Evolutionary conservation across 306 rosid genomes (phyloP), one percentile per base, ranked within the genome.

Genomic region (Dicorynia guianensis): DNA sequence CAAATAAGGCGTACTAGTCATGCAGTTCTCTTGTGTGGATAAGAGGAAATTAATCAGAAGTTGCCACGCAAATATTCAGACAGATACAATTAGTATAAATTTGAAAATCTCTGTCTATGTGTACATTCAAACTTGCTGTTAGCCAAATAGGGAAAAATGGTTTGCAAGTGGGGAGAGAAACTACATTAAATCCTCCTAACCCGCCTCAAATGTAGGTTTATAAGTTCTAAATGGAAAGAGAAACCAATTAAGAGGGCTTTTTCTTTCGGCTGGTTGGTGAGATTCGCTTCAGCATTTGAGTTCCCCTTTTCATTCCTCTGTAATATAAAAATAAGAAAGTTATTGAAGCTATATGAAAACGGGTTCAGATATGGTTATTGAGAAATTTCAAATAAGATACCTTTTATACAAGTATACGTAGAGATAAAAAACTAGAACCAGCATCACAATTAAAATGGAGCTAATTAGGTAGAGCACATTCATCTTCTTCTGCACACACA

Each of bases 231-330:
- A 72, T 34, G 58, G 56, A 68, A 59, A 54, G 53, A 62, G 17
- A n/a, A 14, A 69, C 13, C 67, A 25, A 56, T 75, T 79, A 91
- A 2, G 83, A 82, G 42, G 97, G 95, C 71, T 91, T 91, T 69
- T 89, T 87, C 90, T 91, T 91, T 56, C 84, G 76, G 53, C 80
- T 76, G 53, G 63, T 69, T 74, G 77, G 87, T 2, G 93, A 76
- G 66, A 91, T 69, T 9, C 91, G 95, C 79, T 71, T 87, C 84
- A 91, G 77, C 67, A 76, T 67, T 75, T 84, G 90, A 3, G 79
- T 73, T 67, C 78, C 86, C 65, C 70, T 85, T 79, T 75, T 84
- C 76, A 91, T 62, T 58, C 95, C 97, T 69, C 97, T 89, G 91
- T 61, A 74, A 77, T 54, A 71, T 18, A 72, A 58, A 69, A 9